Conservation (phyloP, 176 grass and related monocot genomes). For the Eleusine coracana region DNA sequence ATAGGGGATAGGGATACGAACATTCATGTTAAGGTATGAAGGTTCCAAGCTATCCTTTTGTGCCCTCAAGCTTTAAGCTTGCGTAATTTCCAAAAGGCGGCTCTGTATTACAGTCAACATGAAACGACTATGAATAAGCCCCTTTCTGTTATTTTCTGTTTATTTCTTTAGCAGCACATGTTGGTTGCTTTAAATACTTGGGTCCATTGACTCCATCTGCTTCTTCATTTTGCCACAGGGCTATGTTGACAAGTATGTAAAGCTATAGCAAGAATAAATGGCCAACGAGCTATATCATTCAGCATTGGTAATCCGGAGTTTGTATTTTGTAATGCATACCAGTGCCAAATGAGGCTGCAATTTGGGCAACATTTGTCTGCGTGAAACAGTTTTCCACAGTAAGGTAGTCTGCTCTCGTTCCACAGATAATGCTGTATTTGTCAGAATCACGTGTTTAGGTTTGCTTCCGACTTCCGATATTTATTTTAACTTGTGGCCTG, state of each 20-base stretch:
- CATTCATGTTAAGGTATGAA: not conserved
- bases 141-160: not conserved
- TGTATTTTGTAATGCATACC: slow-evolving; percentile 31
- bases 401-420: slow-evolving; percentile 39
- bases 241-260: slow-evolving; percentile 98
- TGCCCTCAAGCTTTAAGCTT: no score
- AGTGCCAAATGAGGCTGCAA: slow-evolving; percentile 22
- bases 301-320: slow-evolving; percentile 24
- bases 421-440: slow-evolving; percentile 16
- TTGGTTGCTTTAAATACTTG: slow-evolving; percentile 15
- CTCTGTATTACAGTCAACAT: no score
- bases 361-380: slow-evolving; percentile 26
- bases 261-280: slow-evolving; percentile 61
- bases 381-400: slow-evolving; percentile 26
- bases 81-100: no score
- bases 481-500: slow-evolving; percentile 9
- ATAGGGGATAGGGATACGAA: not conserved
- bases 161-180: slow-evolving; percentile 26
- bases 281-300: slow-evolving; percentile 10
- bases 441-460: slow-evolving; percentile 17
- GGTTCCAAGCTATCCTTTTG: not conserved
- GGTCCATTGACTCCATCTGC: not conserved
- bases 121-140: no score
- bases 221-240: slow-evolving; percentile 67
- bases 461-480: slow-evolving; percentile 16